phyloP scores from a whole-genome alignment of 2,329 filamentous ascomycete species.

The Sporothrix humicola region DNA sequence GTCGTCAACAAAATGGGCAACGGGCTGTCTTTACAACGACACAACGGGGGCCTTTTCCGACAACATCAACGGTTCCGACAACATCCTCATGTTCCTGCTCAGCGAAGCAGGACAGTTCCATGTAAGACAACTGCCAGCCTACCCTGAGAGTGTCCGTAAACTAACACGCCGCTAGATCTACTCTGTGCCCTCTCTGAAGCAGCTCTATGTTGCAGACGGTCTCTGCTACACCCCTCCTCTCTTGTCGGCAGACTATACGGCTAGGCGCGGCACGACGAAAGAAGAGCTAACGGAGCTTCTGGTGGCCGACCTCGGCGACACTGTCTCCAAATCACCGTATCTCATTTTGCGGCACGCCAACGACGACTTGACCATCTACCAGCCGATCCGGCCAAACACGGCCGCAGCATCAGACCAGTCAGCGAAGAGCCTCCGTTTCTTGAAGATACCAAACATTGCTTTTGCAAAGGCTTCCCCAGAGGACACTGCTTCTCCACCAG shows the following conservation, averaged over 20 bases:
- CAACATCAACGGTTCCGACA: slow-evolving; percentile 49
- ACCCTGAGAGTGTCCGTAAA: not conserved
- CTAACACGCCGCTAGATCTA: slow-evolving; percentile 65
- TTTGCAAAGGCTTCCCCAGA: slow-evolving; percentile 61
- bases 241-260: slow-evolving; percentile 72
- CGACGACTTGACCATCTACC: slow-evolving; percentile 86
- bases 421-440: slow-evolving; percentile 25
- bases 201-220: slow-evolving; percentile 76
- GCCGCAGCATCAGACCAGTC: slow-evolving; percentile 35
- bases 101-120: slow-evolving; percentile 75
- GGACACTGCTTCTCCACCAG: slow-evolving; percentile 52
- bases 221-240: slow-evolving; percentile 78
- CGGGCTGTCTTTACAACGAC: slow-evolving; percentile 83
- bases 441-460: slow-evolving; percentile 42
- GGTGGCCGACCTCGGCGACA: slow-evolving; percentile 83
- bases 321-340: slow-evolving; percentile 72
- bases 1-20: slow-evolving; percentile 73
- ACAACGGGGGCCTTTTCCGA: slow-evolving; percentile 60
- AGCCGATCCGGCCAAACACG: slow-evolving; percentile 67
- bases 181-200: slow-evolving; percentile 72
- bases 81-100: slow-evolving; percentile 76
- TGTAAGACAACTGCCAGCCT: slow-evolving; percentile 55
- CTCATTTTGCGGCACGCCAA: slow-evolving; percentile 79
- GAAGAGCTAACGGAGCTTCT: slow-evolving; percentile 80
- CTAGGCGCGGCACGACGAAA: slow-evolving; percentile 71